Evolutionary conservation across 441 rosid genomes (phyloP).

Genomic region (Eruca vesicaria): DNA sequence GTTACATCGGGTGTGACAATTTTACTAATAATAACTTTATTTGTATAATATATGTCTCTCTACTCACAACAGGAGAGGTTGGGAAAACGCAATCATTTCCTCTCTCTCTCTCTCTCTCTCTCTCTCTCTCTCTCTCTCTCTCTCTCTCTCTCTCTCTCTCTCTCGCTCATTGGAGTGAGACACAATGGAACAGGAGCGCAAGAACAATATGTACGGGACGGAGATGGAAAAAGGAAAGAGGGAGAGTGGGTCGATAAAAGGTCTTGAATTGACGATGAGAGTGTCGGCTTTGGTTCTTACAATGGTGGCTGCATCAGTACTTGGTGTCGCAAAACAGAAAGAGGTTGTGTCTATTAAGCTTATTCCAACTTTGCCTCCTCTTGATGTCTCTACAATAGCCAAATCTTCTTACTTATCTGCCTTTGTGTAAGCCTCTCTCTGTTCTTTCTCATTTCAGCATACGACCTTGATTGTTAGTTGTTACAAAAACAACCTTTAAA

Average conservation of each 20-base stretch:
- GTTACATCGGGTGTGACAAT: no score
- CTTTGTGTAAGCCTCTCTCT: conserved; percentile 51
- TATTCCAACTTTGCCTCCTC: conserved; percentile 46
- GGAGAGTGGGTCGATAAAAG: conserved; percentile 10
- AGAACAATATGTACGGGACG: conserved; percentile 17
- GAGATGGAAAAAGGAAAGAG: conserved; percentile 27
- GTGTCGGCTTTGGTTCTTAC: conserved; percentile 52
- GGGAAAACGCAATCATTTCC: not conserved
- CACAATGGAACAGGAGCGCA: conserved; percentile 21
- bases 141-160: not conserved
- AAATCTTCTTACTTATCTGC: conserved; percentile 68
- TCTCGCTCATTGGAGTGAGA: not conserved
- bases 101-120: not conserved
- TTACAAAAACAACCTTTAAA: not conserved
- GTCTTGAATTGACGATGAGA: conserved; percentile 46
- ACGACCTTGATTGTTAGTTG: not conserved
- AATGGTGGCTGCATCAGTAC: conserved; percentile 46
- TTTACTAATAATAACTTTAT: no score
- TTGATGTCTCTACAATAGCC: conserved; percentile 51
- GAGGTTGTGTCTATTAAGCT: conserved; percentile 45
- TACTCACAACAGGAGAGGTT: not conserved
- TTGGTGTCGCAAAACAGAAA: conserved; percentile 61
- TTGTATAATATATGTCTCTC: not conserved
- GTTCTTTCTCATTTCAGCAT: not conserved
- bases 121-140: not conserved